phyloP scores from a whole-genome alignment of 371 early-diverging fungal species.

The Enterospora canceri region DNA sequence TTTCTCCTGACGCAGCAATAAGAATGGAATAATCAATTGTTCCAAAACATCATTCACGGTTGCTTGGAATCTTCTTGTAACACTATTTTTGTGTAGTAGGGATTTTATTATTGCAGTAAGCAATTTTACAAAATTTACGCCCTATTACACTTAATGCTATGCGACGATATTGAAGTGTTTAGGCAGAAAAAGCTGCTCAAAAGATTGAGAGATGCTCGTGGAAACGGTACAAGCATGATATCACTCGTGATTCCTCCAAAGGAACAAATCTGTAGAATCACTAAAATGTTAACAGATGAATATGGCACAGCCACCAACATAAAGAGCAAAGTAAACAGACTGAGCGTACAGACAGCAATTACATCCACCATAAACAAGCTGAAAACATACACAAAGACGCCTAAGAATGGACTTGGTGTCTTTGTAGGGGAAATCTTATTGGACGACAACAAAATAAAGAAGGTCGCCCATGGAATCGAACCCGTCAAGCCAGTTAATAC shows the following conservation, averaged over 20 bases:
- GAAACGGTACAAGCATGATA: slow-evolving; percentile 99
- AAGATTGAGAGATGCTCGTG: slow-evolving; percentile 77
- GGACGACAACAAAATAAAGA: slow-evolving; percentile 90
- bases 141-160: slow-evolving; percentile 10
- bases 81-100: neutral
- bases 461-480: slow-evolving; percentile 92
- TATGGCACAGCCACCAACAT: slow-evolving; percentile 99
- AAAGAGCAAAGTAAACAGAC: slow-evolving; percentile 92
- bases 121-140: neutral
- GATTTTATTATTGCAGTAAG: neutral
- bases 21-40: neutral
- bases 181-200: slow-evolving; percentile 90
- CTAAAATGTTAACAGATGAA: slow-evolving; percentile 92
- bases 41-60: too few relatives aligned
- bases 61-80: too few relatives aligned
- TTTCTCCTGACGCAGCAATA: too few relatives aligned
- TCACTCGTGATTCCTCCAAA: slow-evolving; percentile 80
- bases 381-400: slow-evolving; percentile 79
- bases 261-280: slow-evolving; percentile 76
- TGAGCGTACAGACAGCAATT: slow-evolving; percentile 90
- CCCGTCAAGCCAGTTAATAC: slow-evolving; percentile 99
- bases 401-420: slow-evolving; percentile 72
- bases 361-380: slow-evolving; percentile 92
- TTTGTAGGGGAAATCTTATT: slow-evolving; percentile 90
- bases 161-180: slow-evolving; percentile 61